Evolutionary conservation across 805 yeast genomes (phyloP).

Genomic region (Cyberlindnera amylophila): DNA sequence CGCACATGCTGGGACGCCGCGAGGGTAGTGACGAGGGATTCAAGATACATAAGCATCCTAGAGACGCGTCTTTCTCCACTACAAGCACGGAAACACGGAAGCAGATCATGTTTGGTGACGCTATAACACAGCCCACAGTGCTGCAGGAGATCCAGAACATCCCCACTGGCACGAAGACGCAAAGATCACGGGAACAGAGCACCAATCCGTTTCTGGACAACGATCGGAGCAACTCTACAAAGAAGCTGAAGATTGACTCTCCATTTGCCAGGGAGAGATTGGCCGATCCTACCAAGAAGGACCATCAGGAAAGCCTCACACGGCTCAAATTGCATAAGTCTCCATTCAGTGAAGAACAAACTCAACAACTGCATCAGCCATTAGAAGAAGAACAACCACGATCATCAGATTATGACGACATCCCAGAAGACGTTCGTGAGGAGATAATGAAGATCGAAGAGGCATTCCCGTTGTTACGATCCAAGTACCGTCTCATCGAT

Average conservation of each 20-base stretch:
- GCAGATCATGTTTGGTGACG: constrained; percentile 1
- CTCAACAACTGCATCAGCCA: constrained; percentile 1
- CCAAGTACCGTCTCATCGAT: constrained; percentile 32
- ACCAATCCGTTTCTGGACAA: constrained; percentile 21
- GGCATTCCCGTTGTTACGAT: constrained; percentile 48
- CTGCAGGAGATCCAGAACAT: constrained; percentile 8
- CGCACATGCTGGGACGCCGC: background rate
- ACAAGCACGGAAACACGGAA: background rate
- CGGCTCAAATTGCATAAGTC: background rate
- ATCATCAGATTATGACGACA: constrained; percentile 38
- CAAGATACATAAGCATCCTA: constrained; percentile 1
- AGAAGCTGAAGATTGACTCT: constrained; percentile 18
- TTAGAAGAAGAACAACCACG: background rate
- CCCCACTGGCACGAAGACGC: background rate
- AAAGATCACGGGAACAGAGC: background rate
- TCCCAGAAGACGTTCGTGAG: constrained; percentile 48
- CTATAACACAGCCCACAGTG: background rate
- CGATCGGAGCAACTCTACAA: constrained; percentile 4
- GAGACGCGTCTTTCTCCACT: constrained; percentile 5
- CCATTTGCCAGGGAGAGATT: constrained; percentile 15
- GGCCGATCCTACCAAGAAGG: constrained; percentile 1
- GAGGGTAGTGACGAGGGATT: background rate
- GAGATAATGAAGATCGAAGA: constrained; percentile 54
- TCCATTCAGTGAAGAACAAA: constrained; percentile 2
- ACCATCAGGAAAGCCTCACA: background rate